A percentile compares a stretch with the other conserved stretches of the same genome.
Conservation (phyloP, 1,284 basidiomycete species). For the Neolentinus lepideus region DNA sequence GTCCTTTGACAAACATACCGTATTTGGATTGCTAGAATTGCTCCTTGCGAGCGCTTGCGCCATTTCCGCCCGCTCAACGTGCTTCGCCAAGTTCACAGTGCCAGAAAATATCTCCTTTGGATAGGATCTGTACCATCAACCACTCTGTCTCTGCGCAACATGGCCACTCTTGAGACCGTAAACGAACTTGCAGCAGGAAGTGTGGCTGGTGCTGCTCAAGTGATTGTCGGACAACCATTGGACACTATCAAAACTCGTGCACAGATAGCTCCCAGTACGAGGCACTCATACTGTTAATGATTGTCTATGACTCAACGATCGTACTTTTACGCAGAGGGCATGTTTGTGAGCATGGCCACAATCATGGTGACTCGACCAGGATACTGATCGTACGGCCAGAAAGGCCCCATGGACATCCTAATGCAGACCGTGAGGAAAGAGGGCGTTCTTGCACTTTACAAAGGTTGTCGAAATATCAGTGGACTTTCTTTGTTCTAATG, state of each 20-base stretch:
- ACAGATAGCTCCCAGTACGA: constrained; percentile 67
- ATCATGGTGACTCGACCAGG: background rate
- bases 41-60: too few relatives aligned
- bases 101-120: too few relatives aligned
- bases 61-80: too few relatives aligned
- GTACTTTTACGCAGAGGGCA: constrained; percentile 42
- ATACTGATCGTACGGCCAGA: constrained; percentile 36
- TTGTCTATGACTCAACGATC: background rate
- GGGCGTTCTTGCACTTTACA: constrained; percentile 87
- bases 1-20: too few relatives aligned
- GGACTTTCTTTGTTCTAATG: background rate
- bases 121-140: too few relatives aligned
- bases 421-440: constrained; percentile 78
- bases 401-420: constrained; percentile 89
- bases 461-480: constrained; percentile 47
- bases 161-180: constrained; percentile 32
- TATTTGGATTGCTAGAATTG: too few relatives aligned
- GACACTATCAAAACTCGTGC: constrained; percentile 85
- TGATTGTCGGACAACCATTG: constrained; percentile 81
- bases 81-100: too few relatives aligned
- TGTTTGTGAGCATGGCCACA: constrained; percentile 58
- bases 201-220: constrained; percentile 72
- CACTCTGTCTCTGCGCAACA: background rate
- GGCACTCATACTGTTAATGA: constrained; percentile 5
- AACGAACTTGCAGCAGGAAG: constrained; percentile 77